phyloP scores from a whole-genome alignment of 352 stramenopile genomes.

The Aphanomyces stellatus region DNA sequence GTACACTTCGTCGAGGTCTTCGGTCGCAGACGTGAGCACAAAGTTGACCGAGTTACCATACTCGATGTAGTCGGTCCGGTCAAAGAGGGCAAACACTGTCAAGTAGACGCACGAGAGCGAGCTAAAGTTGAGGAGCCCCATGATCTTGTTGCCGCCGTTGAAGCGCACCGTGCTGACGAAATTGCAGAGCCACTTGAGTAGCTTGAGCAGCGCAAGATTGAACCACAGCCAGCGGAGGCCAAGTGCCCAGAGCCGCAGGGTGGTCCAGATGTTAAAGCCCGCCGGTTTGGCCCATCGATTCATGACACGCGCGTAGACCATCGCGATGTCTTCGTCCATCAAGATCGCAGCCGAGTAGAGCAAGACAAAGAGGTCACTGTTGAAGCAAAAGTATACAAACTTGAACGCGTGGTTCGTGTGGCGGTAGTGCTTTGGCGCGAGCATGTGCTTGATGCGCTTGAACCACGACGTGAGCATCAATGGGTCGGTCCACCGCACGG shows the following conservation, averaged over 20 bases:
- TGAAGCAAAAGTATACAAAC: not conserved
- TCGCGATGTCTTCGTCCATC: not conserved
- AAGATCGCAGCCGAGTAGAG: not conserved
- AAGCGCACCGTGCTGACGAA: not conserved
- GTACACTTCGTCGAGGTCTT: not conserved
- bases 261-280: not conserved
- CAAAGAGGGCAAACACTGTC: not conserved
- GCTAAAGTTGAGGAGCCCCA: slow-evolving; percentile 9
- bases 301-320: not conserved
- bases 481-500: slow-evolving; percentile 5
- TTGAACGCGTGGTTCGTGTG: slow-evolving; percentile 4
- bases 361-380: slow-evolving; percentile 7
- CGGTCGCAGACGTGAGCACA: not conserved
- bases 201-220: not conserved
- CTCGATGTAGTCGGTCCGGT: not conserved
- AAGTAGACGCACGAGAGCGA: not conserved
- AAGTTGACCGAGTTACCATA: not conserved
- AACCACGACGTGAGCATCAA: slow-evolving; percentile 9
- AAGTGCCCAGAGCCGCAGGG: not conserved
- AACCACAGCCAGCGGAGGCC: not conserved
- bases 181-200: not conserved
- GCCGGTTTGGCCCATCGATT: not conserved
- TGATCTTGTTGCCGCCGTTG: not conserved
- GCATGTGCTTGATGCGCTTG: not conserved
- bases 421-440: not conserved